Conservation (phyloP, 2,329 filamentous ascomycete genomes). For the Ascochyta fabae region DNA sequence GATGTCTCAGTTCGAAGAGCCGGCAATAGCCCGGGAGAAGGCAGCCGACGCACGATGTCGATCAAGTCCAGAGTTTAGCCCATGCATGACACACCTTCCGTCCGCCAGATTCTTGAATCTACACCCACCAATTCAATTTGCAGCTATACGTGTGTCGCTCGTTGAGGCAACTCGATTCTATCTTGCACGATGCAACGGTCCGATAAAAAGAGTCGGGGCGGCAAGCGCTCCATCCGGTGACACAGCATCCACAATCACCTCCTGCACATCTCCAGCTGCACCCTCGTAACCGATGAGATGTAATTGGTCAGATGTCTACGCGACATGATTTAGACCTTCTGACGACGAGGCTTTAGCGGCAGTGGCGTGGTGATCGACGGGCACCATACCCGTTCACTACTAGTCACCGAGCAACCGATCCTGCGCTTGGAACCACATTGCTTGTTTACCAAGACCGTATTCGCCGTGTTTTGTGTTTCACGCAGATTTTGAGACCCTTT, state of each 20-base stretch:
- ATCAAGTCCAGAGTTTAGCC: no score
- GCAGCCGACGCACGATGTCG: no score
- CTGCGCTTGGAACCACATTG: slow-evolving; percentile 15
- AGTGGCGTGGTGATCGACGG: slow-evolving; percentile 12
- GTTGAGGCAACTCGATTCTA: not conserved
- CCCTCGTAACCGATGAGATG: not conserved
- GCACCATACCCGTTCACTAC: slow-evolving; percentile 9
- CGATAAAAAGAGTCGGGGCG: not conserved
- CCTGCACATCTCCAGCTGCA: not conserved
- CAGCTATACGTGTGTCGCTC: not conserved
- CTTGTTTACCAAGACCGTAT: slow-evolving; percentile 18
- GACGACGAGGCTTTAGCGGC: slow-evolving; percentile 1
- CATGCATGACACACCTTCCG: no score
- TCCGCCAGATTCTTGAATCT: no score
- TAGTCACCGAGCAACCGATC: slow-evolving; percentile 1
- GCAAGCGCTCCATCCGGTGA: not conserved
- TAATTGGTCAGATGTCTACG: not conserved
- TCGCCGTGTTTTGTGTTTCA: slow-evolving; percentile 13
- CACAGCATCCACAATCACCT: not conserved
- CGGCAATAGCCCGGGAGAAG: no score
- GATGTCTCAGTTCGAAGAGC: no score
- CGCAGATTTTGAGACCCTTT: slow-evolving; percentile 1
- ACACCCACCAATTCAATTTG: no score
- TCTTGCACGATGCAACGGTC: no score
- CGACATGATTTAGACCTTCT: not conserved